Evolutionary conservation across 805 yeast genomes (phyloP), one percentile per base, ranked within the genome.

Genomic region (Teunomyces lycoperdinae): DNA sequence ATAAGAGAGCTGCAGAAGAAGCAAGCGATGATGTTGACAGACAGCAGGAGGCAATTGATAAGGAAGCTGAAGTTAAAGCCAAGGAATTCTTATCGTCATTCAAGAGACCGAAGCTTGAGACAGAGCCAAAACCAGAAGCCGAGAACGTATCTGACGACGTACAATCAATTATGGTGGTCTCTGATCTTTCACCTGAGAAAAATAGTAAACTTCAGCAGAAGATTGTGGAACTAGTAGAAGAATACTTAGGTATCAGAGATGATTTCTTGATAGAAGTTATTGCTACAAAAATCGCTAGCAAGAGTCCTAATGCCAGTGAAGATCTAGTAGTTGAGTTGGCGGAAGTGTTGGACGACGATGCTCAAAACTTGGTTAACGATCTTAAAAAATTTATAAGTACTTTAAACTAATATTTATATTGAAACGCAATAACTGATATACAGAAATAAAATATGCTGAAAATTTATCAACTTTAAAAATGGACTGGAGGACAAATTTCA

Each of bases 231-330:
- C 65, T 78, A 42, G 61, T 82, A 29, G 81, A 74, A 46, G 82
- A 80, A 48, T 77, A 70, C 47, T 58, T 82, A 42, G 87, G 85
- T 1, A 66, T 78, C 40, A 64, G 67, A 44, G 87, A 81, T 50
- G 80, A 76, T 10, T 74, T 77, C 38, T 66, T 82, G 50, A 63
- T 73, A 10, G 69, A 70, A 2, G 77, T 74, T 45, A 68, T 82
- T 27, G 56, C 65, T 31, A 66, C 66, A 30, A 68, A 72, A 45
- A 61, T 80, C 3, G 53, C 63, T 28, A 57, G 53, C 14, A 50
- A 61, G 17, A 66, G 63, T 26, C 60, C 74, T 24, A 66, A 56
- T 36, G 63, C 57, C 7, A 67, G 66, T 35, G 62, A 61, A 4
- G 64, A 57, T 4, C 67, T 81, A 43, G 50, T 73, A 14, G 58